A percentile compares a stretch with the other conserved stretches of the same genome.
phyloP scores from a whole-genome alignment of 2,329 filamentous ascomycete genomes.

The Aspergillus sp. region DNA sequence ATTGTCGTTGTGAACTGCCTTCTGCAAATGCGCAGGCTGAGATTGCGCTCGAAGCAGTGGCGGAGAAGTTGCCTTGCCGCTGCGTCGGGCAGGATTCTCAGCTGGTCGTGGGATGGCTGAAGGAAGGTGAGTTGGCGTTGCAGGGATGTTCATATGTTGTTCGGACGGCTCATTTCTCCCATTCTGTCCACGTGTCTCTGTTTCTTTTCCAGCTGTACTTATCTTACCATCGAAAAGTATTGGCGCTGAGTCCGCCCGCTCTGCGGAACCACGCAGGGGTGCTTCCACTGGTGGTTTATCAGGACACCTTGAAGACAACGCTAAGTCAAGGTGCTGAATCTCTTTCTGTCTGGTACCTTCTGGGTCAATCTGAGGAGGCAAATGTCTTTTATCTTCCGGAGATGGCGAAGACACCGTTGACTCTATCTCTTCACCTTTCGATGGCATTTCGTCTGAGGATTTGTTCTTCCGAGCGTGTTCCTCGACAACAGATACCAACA shows the following conservation, averaged over 20 bases:
- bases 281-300: conserved; percentile 16
- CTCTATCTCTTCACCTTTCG: conserved; percentile 20
- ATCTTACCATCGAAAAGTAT: neutral
- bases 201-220: conserved; percentile 7
- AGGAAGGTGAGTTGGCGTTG: conserved; percentile 26
- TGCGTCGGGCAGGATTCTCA: conserved; percentile 37
- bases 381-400: conserved; percentile 16
- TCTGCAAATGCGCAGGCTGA: conserved; percentile 44
- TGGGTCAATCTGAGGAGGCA: conserved; percentile 22
- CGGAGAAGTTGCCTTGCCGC: conserved; percentile 42
- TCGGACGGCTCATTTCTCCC: conserved; percentile 9
- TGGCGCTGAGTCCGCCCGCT: neutral
- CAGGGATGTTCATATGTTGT: conserved; percentile 7
- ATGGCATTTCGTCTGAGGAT: conserved; percentile 14
- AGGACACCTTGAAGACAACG: conserved; percentile 39
- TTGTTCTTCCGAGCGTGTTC: conserved; percentile 53
- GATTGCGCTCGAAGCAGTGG: conserved; percentile 52
- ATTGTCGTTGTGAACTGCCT: conserved; percentile 24
- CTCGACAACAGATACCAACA: conserved; percentile 64
- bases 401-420: conserved; percentile 20
- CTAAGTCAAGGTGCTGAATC: conserved; percentile 62
- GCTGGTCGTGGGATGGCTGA: conserved; percentile 42
- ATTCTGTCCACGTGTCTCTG: conserved; percentile 10
- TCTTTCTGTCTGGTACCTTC: conserved; percentile 46
- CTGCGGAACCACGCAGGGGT: neutral